Percentiles rank a stretch among this genome's conserved stretches.
Evolutionary conservation across 352 stramenopile genomes (phyloP).

Genomic region (Globisporangium nunn): DNA sequence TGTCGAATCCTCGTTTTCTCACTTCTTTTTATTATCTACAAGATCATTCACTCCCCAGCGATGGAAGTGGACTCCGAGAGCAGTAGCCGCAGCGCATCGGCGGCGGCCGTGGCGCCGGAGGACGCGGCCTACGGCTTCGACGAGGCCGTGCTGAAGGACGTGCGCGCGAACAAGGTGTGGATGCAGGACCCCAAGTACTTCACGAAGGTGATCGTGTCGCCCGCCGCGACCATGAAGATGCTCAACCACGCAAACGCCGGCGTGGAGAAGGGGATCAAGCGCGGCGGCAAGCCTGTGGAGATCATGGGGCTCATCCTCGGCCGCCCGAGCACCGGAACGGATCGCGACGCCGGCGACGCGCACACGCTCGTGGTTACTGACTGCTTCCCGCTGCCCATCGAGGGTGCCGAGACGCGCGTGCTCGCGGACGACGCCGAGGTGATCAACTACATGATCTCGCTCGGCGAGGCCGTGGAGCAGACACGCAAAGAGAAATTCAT

Average conservation of each 20-base stretch:
- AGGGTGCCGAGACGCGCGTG: constrained; percentile 93
- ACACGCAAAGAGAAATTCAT: constrained; percentile 97
- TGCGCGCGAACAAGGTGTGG: constrained; percentile 85
- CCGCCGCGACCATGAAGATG: constrained; percentile 95
- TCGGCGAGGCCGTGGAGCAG: constrained; percentile 92
- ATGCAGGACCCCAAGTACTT: constrained; percentile 94
- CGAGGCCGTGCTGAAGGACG: constrained; percentile 79
- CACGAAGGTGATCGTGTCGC: constrained; percentile 93
- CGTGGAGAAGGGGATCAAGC: constrained; percentile 97
- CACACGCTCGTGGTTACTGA: constrained; percentile 96
- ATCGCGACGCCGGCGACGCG: constrained; percentile 82
- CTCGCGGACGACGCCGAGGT: constrained; percentile 96
- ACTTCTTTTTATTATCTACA: not conserved
- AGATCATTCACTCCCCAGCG: not conserved
- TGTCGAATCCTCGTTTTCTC: no score
- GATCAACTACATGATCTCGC: constrained; percentile 99
- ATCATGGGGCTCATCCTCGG: constrained; percentile 99
- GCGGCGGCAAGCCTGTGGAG: constrained; percentile 94
- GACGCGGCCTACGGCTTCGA: constrained; percentile 78
- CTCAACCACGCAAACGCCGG: constrained; percentile 96
- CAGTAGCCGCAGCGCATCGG: constrained; percentile 4
- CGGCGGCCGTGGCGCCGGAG: constrained; percentile 17
- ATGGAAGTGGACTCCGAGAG: constrained; percentile 10
- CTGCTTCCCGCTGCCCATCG: constrained; percentile 96
- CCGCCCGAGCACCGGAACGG: constrained; percentile 78